These are phyloP conservation scores for Plasmodium berghei DNA, from an alignment of 169 alveolate species.

Conservation along the genomic window DNA sequence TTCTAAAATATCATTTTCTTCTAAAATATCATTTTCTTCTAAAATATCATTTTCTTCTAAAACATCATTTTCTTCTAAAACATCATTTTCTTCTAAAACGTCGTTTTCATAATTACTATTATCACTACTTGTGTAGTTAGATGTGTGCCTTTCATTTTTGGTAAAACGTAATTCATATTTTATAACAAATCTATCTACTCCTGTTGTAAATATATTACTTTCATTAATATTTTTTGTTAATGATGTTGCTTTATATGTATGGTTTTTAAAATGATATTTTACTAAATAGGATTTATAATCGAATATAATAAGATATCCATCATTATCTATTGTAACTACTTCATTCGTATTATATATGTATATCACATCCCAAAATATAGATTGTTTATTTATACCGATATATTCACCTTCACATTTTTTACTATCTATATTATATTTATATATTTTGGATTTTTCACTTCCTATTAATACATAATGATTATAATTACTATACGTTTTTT, in stretches of 20 bases:
- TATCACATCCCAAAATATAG: constrained; percentile 52
- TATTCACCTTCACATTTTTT: constrained; percentile 38
- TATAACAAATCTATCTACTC: constrained; percentile 31
- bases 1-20: background rate
- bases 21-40: background rate
- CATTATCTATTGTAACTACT: constrained; percentile 52
- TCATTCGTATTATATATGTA: constrained; percentile 56
- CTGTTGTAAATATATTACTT: constrained; percentile 23
- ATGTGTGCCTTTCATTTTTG: too few species aligned
- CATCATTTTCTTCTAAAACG: background rate
- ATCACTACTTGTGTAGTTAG: background rate
- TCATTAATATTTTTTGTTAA: constrained; percentile 48
- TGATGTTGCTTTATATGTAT: constrained; percentile 35
- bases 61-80: background rate
- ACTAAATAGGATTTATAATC: constrained; percentile 16
- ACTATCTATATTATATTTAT: constrained; percentile 27
- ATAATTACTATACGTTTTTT: constrained; percentile 39
- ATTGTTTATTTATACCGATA: constrained; percentile 16
- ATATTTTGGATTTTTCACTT: constrained; percentile 57
- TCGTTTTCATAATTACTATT: background rate
- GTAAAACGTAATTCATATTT: constrained; percentile 14
- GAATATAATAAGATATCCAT: constrained; percentile 27
- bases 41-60: background rate
- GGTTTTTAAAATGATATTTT: constrained; percentile 37
- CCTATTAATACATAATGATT: constrained; percentile 57